Percentiles rank a stretch among this genome's conserved stretches.
Conservation (phyloP, 495 filamentous ascomycete genomes). For the Xylaria grammica region DNA sequence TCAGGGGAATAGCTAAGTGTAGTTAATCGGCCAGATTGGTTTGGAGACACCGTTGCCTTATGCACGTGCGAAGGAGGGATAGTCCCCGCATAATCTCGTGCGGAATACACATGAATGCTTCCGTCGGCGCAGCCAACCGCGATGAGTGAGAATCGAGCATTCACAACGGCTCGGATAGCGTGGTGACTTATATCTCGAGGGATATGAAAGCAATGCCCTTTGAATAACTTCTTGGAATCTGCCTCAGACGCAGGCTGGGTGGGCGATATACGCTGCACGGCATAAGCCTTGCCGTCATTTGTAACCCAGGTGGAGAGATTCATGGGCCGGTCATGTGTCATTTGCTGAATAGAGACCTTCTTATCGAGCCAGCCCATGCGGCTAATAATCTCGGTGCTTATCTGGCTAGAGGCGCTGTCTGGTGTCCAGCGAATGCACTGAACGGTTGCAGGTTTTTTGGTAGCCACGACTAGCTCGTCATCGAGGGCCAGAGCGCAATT, state of each 20-base stretch:
- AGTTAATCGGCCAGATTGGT: conserved; percentile 70
- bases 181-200: conserved; percentile 63
- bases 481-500: conserved; percentile 85
- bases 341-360: conserved; percentile 75
- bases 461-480: conserved; percentile 92
- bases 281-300: conserved; percentile 87
- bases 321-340: conserved; percentile 98
- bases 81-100: conserved; percentile 90
- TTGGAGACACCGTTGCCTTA: conserved; percentile 63
- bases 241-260: conserved; percentile 36
- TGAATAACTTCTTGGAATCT: conserved; percentile 72
- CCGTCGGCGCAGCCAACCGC: conserved; percentile 86
- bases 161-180: conserved; percentile 80
- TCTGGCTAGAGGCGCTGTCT: conserved; percentile 80
- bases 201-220: conserved; percentile 87
- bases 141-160: conserved; percentile 91
- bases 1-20: conserved; percentile 91
- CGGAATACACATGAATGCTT: conserved; percentile 82
- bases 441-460: conserved; percentile 87
- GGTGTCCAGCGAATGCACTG: conserved; percentile 96
- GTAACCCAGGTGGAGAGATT: conserved; percentile 94
- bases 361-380: conserved; percentile 84
- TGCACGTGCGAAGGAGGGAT: conserved; percentile 89
- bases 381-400: conserved; percentile 86
- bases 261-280: conserved; percentile 71